A percentile compares a stretch with the other conserved stretches of the same genome.
Conservation (phyloP, 2,329 filamentous ascomycete genomes). For the Penicillium sp. region DNA sequence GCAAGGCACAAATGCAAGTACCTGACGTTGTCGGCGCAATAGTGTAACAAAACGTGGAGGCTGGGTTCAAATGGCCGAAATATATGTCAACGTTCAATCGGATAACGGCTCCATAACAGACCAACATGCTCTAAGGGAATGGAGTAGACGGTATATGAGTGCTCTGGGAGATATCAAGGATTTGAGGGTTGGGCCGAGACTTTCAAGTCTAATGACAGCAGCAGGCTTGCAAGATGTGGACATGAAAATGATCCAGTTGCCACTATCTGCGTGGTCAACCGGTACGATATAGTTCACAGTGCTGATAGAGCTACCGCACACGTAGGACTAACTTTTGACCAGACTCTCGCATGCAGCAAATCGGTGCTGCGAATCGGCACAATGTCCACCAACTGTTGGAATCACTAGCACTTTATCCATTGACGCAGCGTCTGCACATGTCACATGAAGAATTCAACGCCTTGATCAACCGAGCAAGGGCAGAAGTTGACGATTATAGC, state of each 20-base stretch:
- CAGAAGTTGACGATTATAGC: conserved; percentile 33
- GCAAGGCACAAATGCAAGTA: neutral
- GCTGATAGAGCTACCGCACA: neutral
- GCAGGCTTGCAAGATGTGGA: conserved; percentile 68
- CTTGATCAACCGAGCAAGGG: conserved; percentile 34
- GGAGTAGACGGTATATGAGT: conserved; percentile 63
- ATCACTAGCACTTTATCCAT: conserved; percentile 41
- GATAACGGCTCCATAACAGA: conserved; percentile 74
- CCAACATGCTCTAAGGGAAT: conserved; percentile 60
- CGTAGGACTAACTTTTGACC: neutral
- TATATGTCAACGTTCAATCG: conserved; percentile 81
- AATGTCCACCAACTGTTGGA: conserved; percentile 36
- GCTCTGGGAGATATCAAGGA: conserved; percentile 63
- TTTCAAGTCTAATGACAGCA: conserved; percentile 56
- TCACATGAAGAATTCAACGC: conserved; percentile 33
- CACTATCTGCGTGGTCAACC: conserved; percentile 65
- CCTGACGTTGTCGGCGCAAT: conserved; percentile 5
- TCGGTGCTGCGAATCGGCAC: conserved; percentile 39
- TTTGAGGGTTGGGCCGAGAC: conserved; percentile 58
- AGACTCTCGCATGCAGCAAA: conserved; percentile 41
- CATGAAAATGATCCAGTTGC: conserved; percentile 60
- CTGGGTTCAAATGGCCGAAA: conserved; percentile 85
- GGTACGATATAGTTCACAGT: conserved; percentile 46
- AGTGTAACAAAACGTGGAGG: conserved; percentile 64
- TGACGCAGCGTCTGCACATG: conserved; percentile 42